Base-by-base conservation (phyloP, 441 rosid species). In the Raphanus hybrid region DNA sequence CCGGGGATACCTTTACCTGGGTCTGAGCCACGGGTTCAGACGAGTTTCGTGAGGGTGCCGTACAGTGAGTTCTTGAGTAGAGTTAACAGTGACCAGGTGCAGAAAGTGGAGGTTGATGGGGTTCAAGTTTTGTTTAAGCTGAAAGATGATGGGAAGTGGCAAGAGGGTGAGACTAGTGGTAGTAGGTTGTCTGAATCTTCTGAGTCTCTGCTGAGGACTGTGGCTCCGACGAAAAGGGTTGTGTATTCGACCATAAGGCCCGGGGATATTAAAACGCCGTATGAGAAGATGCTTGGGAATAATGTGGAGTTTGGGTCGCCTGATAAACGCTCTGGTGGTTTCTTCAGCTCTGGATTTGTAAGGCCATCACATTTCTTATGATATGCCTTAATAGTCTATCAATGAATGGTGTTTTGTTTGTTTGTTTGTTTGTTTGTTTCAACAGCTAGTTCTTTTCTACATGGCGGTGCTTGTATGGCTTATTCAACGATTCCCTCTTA, bases 241-340 rank as follows among this genome's bases (percentile, higher is more conserved):
- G 86, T 93, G 35, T 93, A 85, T 75, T 91, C 96, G 3, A 93
- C 99, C 2, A 95, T 93, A 0, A 83, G 98, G 76, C 99, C 99
- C 0, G 75, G 48, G 3, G 99, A 96, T 78, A 93, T 96, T 48
- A 96, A 92, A 85, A 82, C 99, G 55, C 99, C 99, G 1, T 96
- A 96, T 29, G 99, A 92, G 87, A 93, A 93, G 78, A 96, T 96
- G 99, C 88, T 96, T 4, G 98, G 86, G 81, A 93, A 96, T 84
- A 83, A 88, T 69, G 99, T 96, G 39, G 93, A 90, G 71, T 96
- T 96, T 5, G 97, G 99, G 3, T 96, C 99, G 9, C 99, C 99
- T 0, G 97, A 96, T 84, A 93, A 90, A 83, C 82, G 96, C 35
- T 87, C 97, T 23, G 96, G 97, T 45, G 96, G 98, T 8, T 89